Evolutionary conservation across 768 basidiomycete species (phyloP).

Genomic region (Podaxis sp.): DNA sequence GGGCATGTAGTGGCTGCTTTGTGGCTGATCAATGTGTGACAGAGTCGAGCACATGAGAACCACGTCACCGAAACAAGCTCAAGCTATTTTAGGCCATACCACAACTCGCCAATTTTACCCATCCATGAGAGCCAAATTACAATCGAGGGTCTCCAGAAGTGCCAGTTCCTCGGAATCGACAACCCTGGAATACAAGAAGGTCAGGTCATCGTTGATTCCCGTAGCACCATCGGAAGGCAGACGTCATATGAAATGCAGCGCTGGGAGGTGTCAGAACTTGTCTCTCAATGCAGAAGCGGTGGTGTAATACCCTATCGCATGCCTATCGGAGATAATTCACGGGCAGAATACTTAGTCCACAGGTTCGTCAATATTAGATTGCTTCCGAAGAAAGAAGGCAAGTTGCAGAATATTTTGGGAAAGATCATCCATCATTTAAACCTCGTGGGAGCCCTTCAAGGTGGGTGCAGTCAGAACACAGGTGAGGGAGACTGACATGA

Average conservation of each 20-base stretch:
- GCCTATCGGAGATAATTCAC: not conserved
- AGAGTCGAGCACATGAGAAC: not conserved
- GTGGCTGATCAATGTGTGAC: not conserved
- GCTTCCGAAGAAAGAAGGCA: not conserved
- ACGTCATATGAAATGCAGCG: not conserved
- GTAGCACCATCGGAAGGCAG: not conserved
- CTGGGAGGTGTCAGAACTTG: not conserved
- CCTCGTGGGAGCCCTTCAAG: not conserved
- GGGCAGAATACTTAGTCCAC: not conserved
- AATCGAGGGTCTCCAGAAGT: not conserved
- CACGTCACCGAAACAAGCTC: not conserved
- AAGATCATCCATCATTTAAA: not conserved
- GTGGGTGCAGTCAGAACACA: not conserved
- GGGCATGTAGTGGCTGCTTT: not conserved
- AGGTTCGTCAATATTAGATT: not conserved
- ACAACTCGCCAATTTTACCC: not conserved
- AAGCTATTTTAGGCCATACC: conserved; percentile 1
- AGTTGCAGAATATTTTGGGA: not conserved
- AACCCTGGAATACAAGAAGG: not conserved
- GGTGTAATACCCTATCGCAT: not conserved
- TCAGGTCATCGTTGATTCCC: not conserved
- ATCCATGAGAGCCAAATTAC: conserved; percentile 5
- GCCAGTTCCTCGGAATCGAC: not conserved
- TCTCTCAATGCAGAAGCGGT: not conserved
- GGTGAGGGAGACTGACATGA: not conserved